Evolutionary conservation across 1,139 yeast species (phyloP), one percentile per base, ranked within the genome.

Genomic region (Sugiyamaella xylanicola): DNA sequence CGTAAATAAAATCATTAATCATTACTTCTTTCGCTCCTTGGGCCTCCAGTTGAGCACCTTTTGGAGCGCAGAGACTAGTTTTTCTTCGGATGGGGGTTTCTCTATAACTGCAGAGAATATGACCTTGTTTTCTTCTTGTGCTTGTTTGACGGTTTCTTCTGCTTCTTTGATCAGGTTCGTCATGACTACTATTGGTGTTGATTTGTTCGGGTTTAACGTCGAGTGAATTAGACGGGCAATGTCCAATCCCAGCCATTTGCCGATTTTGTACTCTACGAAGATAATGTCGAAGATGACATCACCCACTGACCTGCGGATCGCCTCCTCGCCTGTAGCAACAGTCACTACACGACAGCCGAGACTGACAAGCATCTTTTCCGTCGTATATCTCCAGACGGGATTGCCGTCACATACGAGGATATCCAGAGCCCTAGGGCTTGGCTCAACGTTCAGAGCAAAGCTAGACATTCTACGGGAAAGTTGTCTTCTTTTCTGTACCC

Each of bases 321-420:
- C 77, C 61, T 90, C 97, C 59, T 91, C 93, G 0, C 96, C 96
- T 60, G 86, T 85, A 0, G 84, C 76, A 4, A 88, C 88, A 1
- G 90, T 77, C 5, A 89, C 89, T 7, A 90, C 96, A 13, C 86
- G 82, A 72, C 97, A 90, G 0, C 95, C 96, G 35, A 86, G 70
- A 55, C 80, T 77, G 58, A 85, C 90, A 57, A 93, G 74, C 63
- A 86, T 77, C 57, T 80, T 81, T 49, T 84, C 81, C 43, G 86
- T 79, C 11, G 88, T 79, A 67, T 83, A 90, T 48, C 96, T 74
- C 60, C 88, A 86, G 52, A 86, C 86, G 0, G 97, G 93, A 59
- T 88, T 88, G 2, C 95, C 91, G 65, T 91, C 97, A 72, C 97
- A 91, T 32, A 90, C 78, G 50, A 92, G 74, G 2, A 90, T 84